Evolutionary conservation across 2,329 filamentous ascomycete species (phyloP), one percentile per base, ranked within the genome.

Genomic region (Botrytis elliptica): DNA sequence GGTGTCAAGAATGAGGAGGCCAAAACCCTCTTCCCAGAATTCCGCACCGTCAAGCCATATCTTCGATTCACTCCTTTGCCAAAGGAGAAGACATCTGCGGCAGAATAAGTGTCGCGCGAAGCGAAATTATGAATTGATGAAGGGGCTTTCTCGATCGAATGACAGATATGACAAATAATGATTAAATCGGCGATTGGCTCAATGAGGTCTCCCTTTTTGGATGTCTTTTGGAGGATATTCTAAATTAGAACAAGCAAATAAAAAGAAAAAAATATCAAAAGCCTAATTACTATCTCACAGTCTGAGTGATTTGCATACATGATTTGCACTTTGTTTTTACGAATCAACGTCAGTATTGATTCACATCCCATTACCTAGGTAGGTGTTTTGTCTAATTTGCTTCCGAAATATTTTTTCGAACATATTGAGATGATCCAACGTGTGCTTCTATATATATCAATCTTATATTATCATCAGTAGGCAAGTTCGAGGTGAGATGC

Each of bases 21-120:
- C 81, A 91, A 91, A 88, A 90, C 92, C 85, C 90, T 97, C 81
- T 97, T 97, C 88, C 93, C 93, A 76, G 88, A 95, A 76, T 88
- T 90, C 84, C 86, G 87, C 81, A 87, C 87, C 77, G 87, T 91
- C 83, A 91, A 91, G 87, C 89, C 89, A 73, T 92, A 95, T 84
- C 86, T 95, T 81, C 87, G 92, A 82, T 94, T 91, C 84, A 93
- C 92, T 62, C 84, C 88, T 76, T 85, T 91, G 73, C 85, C 89
- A 81, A 88, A 89, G 85, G 86, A 88, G 74, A 76, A 80, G 76
- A 81, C 80, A 72, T 80, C 79, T 70, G 80, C 80, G 38, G 75
- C 76, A 44, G 74, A 78, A 25, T 79, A 78, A 70, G 52, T 29
- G 14, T 38, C 4, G 22, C 38, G 20, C 16, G 33, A 73, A 69